phyloP scores from a whole-genome alignment of 169 alveolate genomes.

The Theileria annulata region DNA sequence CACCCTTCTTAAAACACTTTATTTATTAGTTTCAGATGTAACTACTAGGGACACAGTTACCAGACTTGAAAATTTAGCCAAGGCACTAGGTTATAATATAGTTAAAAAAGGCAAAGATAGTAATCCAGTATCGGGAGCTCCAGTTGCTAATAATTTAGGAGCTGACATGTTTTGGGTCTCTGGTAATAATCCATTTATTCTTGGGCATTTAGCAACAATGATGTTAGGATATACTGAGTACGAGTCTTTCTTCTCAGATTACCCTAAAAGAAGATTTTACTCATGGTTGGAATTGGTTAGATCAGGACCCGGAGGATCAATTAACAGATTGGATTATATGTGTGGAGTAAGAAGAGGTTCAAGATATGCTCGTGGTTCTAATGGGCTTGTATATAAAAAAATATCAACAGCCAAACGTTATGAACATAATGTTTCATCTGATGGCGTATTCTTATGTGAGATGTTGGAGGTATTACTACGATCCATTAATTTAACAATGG shows the following conservation, averaged over 20 bases:
- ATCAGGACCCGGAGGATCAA: conserved; percentile 37
- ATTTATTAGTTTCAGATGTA: conserved; percentile 44
- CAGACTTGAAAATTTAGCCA: conserved; percentile 54
- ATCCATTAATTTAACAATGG: conserved; percentile 49
- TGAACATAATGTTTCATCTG: conserved; percentile 41
- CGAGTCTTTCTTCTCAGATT: conserved; percentile 30
- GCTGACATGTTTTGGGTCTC: conserved; percentile 55
- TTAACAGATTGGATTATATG: conserved; percentile 60
- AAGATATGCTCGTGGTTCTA: conserved; percentile 48
- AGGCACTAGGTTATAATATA: conserved; percentile 55
- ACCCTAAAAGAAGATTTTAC: conserved; percentile 48
- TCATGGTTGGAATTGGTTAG: conserved; percentile 58
- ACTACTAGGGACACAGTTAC: conserved; percentile 18
- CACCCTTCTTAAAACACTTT: conserved; percentile 30
- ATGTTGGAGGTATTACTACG: conserved; percentile 46
- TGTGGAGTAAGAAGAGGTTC: conserved; percentile 67
- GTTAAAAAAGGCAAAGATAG: conserved; percentile 6
- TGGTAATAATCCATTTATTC: conserved; percentile 64
- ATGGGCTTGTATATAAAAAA: conserved; percentile 37
- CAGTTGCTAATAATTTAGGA: conserved; percentile 40
- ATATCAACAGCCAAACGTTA: conserved; percentile 14
- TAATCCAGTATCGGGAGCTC: not conserved
- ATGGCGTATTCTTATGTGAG: conserved; percentile 55
- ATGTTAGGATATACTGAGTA: conserved; percentile 61
- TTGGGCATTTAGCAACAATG: conserved; percentile 62